Percentiles rank a stretch among this genome's conserved stretches.
Conservation (phyloP, 768 basidiomycete species). For the Clitopilus passeckerianus region DNA sequence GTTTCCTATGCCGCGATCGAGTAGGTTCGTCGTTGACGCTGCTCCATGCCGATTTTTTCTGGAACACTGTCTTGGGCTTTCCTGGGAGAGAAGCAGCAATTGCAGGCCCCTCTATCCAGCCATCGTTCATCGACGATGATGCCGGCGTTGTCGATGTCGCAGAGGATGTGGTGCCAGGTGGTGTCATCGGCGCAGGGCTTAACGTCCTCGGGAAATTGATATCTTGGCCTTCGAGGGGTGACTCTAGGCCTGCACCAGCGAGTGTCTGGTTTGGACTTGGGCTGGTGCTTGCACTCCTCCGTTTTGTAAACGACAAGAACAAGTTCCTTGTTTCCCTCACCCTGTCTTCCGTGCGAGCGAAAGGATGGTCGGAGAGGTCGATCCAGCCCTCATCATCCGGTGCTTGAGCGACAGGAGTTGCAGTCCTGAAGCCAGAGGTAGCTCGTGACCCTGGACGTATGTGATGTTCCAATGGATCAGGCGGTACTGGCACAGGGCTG, state of each 20-base stretch:
- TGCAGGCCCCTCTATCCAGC: constrained; percentile 33
- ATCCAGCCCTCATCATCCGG: constrained; percentile 45
- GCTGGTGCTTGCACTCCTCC: constrained; percentile 32
- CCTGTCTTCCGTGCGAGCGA: constrained; percentile 22
- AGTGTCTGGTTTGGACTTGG: constrained; percentile 18
- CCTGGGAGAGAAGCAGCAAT: constrained; percentile 4
- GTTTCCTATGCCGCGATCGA: constrained; percentile 11
- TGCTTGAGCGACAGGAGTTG: constrained; percentile 26
- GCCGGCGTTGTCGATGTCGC: constrained; percentile 21
- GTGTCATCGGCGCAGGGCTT: not conserved
- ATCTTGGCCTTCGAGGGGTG: constrained; percentile 1
- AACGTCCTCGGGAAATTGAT: constrained; percentile 7
- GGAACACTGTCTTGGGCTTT: constrained; percentile 2
- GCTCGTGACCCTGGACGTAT: constrained; percentile 35
- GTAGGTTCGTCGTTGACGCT: constrained; percentile 4
- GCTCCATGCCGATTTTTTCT: not conserved
- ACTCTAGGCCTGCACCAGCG: not conserved
- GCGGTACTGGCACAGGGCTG: not conserved
- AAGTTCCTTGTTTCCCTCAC: constrained; percentile 36
- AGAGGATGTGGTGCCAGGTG: constrained; percentile 14
- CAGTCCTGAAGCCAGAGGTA: constrained; percentile 17
- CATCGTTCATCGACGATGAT: constrained; percentile 22
- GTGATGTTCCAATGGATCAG: constrained; percentile 7
- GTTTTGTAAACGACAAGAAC: constrained; percentile 34
- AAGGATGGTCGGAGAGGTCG: constrained; percentile 20